Evolutionary conservation across 2,329 filamentous ascomycete genomes (phyloP), one percentile per base, ranked within the genome.

Genomic region (Clonostachys rosea): DNA sequence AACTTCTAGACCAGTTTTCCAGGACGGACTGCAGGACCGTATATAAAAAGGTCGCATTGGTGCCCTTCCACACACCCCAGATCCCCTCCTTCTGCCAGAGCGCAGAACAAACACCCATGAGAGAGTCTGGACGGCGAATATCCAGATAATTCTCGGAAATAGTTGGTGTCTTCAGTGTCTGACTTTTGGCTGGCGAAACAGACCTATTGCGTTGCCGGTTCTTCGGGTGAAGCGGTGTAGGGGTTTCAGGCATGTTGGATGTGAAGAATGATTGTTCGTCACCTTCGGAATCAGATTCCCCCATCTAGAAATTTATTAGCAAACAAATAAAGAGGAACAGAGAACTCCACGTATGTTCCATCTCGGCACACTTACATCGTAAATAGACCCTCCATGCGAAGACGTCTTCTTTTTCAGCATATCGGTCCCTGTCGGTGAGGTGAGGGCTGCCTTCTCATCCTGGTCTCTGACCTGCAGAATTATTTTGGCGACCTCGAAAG

Each of bases 401-500:
- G 66, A 58, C 30, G 50, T 56, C 47, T 55, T 64, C 50, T 53
- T 68, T 59, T 45, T 50, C 44, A 42, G 52, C 8, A 47, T 45
- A 40, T 61, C 60, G 13, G 52, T 57, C 34, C 59, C 43, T 24
- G 47, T 44, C n/a, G 53, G 50, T 16, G 55, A 49, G 14, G 54
- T 49, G 36, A 61, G 45, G 10, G 55, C 51, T 39, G 71, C 72
- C 35, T 69, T 56, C 45, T 73, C 73, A 54, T 79, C 78, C 57
- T 84, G 79, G 52, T 66, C 69, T 54, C 77, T 82, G 45, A 91
- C 83, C 69, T 99, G 94, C 56, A 99, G 71, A 47, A 97, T 81
- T 13, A 86, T 94, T 77, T 96, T 97, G 60, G 92, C 91, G 49
- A 96, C 91, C 73, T 97, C 94, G 65, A 99, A 97, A 13, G 94